Percentiles rank a stretch among this genome's conserved stretches.
Evolutionary conservation across 2,329 filamentous ascomycete genomes (phyloP).

Genomic region (Exophiala bonariae): DNA sequence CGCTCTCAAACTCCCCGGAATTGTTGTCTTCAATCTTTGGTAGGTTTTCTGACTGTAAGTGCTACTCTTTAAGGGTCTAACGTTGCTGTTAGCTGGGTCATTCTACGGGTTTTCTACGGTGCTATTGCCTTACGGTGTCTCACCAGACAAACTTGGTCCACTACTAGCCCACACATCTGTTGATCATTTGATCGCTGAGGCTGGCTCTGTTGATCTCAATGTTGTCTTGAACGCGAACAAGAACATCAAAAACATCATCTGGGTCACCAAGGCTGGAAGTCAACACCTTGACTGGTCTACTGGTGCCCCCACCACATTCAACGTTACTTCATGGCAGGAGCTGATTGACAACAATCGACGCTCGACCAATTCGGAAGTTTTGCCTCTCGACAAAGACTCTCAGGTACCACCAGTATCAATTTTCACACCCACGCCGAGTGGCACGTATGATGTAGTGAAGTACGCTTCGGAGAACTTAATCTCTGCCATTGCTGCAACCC

Average conservation of each 20-base stretch:
- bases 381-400: slow-evolving; percentile 57
- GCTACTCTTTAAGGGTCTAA: slow-evolving; percentile 1
- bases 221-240: slow-evolving; percentile 68
- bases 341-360: slow-evolving; percentile 70
- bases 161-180: slow-evolving; percentile 73
- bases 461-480: slow-evolving; percentile 85
- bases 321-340: slow-evolving; percentile 91
- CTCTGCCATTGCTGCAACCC: slow-evolving; percentile 77
- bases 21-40: slow-evolving; percentile 77
- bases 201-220: slow-evolving; percentile 82
- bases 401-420: slow-evolving; percentile 47
- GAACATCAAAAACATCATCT: slow-evolving; percentile 75
- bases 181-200: slow-evolving; percentile 79
- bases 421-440: slow-evolving; percentile 39
- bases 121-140: slow-evolving; percentile 78
- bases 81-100: slow-evolving; percentile 63
- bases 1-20: slow-evolving; percentile 91
- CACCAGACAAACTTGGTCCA: slow-evolving; percentile 65
- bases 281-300: slow-evolving; percentile 89
- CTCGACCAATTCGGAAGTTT: slow-evolving; percentile 62
- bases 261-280: slow-evolving; percentile 89
- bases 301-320: slow-evolving; percentile 76
- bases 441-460: slow-evolving; percentile 69
- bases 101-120: slow-evolving; percentile 88
- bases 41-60: slow-evolving; percentile 34